These are phyloP conservation scores for rapeseed (Brassica napus) DNA, from an alignment of 345 rosid genomes.

Conservation along the genomic window DNA sequence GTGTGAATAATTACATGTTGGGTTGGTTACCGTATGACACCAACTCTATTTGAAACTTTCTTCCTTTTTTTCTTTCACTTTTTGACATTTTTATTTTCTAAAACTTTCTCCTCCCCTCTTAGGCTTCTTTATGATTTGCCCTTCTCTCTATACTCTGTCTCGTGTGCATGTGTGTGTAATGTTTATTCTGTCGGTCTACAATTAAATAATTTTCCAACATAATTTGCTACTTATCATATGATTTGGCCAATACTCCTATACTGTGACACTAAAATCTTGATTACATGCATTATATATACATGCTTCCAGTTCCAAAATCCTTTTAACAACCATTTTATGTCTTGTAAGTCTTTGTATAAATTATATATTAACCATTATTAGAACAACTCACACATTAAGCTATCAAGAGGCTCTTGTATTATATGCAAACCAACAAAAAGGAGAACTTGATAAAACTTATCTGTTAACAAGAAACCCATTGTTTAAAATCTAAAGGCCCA, in stretches of 20 bases:
- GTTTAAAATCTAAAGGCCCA: too few species aligned
- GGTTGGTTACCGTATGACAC: conserved; percentile 84
- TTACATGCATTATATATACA: background rate
- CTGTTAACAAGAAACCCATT: too few species aligned
- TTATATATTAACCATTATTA: background rate
- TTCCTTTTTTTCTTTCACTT: background rate
- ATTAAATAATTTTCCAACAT: conserved; percentile 1
- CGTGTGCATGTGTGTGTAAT: conserved; percentile 29
- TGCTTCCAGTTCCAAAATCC: background rate
- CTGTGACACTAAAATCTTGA: background rate
- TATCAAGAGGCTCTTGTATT: background rate
- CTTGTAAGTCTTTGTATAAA: background rate
- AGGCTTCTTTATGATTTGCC: background rate
- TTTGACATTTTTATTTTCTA: conserved; percentile 16
- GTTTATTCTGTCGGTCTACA: background rate
- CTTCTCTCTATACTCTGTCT: background rate
- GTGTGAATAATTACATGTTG: conserved; percentile 72
- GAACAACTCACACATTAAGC: background rate
- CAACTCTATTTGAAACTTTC: conserved; percentile 35
- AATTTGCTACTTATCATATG: background rate
- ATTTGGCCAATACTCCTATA: background rate
- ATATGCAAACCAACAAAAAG: background rate
- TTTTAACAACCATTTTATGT: background rate
- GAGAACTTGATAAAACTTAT: too few species aligned
- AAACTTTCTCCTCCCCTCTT: background rate